phyloP scores from a whole-genome alignment of 2,329 filamentous ascomycete genomes.

The Bipolaris zeicola region DNA sequence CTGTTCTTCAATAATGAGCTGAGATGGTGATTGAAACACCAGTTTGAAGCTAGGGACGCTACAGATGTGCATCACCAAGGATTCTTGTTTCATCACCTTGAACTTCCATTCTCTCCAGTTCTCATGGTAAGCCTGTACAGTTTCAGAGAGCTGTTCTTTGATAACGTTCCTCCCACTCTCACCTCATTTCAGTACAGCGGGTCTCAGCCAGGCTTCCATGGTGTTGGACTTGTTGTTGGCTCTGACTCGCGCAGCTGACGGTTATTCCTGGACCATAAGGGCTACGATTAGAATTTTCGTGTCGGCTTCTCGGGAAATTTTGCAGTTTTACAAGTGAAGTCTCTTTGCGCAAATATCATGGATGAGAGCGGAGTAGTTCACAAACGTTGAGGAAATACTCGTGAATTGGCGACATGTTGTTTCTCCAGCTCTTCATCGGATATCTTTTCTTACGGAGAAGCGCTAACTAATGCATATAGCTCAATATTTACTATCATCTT shows the following conservation, averaged over 20 bases:
- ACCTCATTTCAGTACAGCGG: background rate
- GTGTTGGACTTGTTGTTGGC: background rate
- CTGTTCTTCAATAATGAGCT: too few relatives aligned
- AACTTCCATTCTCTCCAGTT: background rate
- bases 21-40: too few relatives aligned
- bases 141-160: background rate
- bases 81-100: too few relatives aligned
- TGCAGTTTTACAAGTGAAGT: background rate
- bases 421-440: too few relatives aligned
- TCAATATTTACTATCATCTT: too few relatives aligned
- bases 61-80: too few relatives aligned
- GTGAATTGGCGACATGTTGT: background rate
- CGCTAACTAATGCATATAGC: too few relatives aligned
- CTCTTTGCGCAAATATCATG: background rate
- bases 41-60: too few relatives aligned
- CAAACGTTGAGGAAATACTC: background rate
- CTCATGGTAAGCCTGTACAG: background rate
- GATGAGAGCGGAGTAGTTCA: background rate
- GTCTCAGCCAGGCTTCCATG: background rate
- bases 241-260: background rate
- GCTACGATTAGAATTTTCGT: background rate
- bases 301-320: background rate
- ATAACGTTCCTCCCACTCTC: background rate
- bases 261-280: background rate
- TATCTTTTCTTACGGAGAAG: too few relatives aligned